Evolutionary conservation across 257 asterid species (phyloP).

Genomic region (Eucommia ulmoides): DNA sequence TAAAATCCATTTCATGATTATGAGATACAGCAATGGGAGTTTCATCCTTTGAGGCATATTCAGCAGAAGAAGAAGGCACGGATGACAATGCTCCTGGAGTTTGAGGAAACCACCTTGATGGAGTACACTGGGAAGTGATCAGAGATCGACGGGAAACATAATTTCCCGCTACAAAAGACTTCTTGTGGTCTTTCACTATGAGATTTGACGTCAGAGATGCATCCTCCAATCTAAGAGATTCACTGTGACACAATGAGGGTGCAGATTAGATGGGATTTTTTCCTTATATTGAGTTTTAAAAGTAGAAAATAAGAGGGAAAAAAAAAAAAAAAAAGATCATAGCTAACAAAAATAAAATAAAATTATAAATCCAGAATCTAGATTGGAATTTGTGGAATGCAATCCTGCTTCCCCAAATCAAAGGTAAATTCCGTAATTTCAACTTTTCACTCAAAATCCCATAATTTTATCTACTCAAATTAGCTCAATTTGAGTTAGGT

Average conservation of each 20-base stretch:
- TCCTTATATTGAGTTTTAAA: not conserved
- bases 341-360: not conserved
- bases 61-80: slow-evolving; percentile 15
- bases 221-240: slow-evolving; percentile 20
- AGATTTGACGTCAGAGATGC: slow-evolving; percentile 17
- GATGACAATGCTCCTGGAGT: slow-evolving; percentile 32
- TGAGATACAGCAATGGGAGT: slow-evolving; percentile 9
- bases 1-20: slow-evolving; percentile 21
- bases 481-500: no score
- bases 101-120: slow-evolving; percentile 13
- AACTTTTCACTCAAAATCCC: no score
- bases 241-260: slow-evolving; percentile 22
- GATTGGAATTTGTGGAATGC: not conserved
- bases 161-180: slow-evolving; percentile 12
- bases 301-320: not conserved
- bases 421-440: no score
- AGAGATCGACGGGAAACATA: slow-evolving; percentile 13
- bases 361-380: not conserved
- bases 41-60: slow-evolving; percentile 17
- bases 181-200: slow-evolving; percentile 19
- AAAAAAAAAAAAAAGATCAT: not conserved
- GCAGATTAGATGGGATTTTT: not conserved
- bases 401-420: no score
- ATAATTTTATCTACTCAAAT: no score
- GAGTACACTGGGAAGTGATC: slow-evolving; percentile 2